These are phyloP conservation scores for Monosporascus sp. DNA, from an alignment of 2,329 filamentous ascomycete genomes.

Conservation along the genomic window DNA sequence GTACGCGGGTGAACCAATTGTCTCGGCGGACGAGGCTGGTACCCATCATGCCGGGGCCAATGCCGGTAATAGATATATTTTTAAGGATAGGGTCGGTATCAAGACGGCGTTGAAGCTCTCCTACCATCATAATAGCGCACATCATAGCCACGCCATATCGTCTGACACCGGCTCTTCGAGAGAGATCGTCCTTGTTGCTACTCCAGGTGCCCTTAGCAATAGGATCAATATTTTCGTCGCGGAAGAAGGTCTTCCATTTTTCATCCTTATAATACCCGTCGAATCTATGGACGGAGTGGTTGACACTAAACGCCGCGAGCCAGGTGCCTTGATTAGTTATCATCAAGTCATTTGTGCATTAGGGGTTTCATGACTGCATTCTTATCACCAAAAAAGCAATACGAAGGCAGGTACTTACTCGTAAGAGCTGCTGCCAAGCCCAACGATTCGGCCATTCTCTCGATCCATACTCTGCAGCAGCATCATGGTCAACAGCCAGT, in stretches of 20 bases:
- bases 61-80: not conserved
- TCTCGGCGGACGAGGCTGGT: not conserved
- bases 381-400: not conserved
- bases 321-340: not conserved
- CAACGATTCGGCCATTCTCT: conserved; percentile 1
- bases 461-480: conserved; percentile 18
- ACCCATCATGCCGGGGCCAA: not conserved
- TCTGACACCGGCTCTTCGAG: not conserved
- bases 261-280: not conserved
- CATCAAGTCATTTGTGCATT: not conserved
- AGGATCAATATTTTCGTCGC: not conserved
- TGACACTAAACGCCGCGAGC: not conserved
- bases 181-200: not conserved
- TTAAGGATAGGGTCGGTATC: not conserved
- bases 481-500: conserved; percentile 17
- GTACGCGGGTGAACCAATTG: not conserved
- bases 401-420: not conserved
- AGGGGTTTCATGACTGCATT: no score
- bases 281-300: not conserved
- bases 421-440: not conserved
- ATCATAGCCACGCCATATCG: not conserved
- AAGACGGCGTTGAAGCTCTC: not conserved
- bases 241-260: conserved; percentile 1
- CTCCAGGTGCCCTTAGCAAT: not conserved
- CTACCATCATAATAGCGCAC: not conserved